Evolutionary conservation across 139 green algal species (phyloP).

Genomic region (Astrephomene gubernaculifera): DNA sequence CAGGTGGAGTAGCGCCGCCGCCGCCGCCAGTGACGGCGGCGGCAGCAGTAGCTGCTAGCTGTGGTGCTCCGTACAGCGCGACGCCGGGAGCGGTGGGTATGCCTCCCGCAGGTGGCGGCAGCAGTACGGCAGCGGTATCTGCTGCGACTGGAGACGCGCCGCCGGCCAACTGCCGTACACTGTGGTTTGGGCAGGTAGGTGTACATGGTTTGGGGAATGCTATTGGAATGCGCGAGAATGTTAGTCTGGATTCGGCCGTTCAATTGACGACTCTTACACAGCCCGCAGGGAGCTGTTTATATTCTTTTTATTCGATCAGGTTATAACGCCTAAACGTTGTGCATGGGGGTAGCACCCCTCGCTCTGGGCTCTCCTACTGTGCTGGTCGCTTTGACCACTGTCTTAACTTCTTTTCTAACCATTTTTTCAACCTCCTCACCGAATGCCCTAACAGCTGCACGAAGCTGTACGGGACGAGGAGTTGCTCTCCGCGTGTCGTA

Average conservation of each 20-base stretch:
- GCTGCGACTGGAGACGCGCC: background rate
- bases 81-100: background rate
- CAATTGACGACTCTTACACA: too few relatives aligned
- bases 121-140: background rate
- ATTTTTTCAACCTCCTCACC: too few relatives aligned
- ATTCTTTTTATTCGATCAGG: too few relatives aligned
- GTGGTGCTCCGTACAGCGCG: background rate
- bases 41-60: background rate
- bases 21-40: background rate
- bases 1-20: background rate
- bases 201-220: too few relatives aligned
- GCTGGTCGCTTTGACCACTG: too few relatives aligned
- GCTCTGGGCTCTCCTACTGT: too few relatives aligned
- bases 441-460: constrained; percentile 26
- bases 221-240: too few relatives aligned
- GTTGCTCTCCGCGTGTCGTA: constrained; percentile 48
- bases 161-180: constrained; percentile 38
- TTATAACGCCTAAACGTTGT: too few relatives aligned
- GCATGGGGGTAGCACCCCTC: too few relatives aligned
- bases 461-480: constrained; percentile 42
- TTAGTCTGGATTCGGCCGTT: too few relatives aligned
- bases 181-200: constrained; percentile 66
- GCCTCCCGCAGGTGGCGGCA: background rate
- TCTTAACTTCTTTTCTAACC: too few relatives aligned
- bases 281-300: too few relatives aligned